Evolutionary conservation across 208 protist genomes (phyloP), one percentile per base, ranked within the genome.

Genomic region (Leptomonas pyrrhocoris): DNA sequence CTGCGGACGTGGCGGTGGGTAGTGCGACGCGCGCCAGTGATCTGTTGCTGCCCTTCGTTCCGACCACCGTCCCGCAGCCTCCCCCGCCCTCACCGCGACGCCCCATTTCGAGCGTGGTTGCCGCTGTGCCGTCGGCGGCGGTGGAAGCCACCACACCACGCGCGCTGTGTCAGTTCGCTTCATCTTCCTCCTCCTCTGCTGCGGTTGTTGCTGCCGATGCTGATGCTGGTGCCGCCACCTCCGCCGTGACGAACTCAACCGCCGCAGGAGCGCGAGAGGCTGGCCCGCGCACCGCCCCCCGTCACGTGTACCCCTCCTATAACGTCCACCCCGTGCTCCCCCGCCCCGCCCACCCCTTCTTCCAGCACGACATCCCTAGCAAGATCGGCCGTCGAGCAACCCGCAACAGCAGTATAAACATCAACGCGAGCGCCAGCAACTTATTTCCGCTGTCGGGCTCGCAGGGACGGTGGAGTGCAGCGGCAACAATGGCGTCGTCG

Each of bases 321-420:
- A 49, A 66, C n/a, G 48, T 77, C n/a, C 71, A 77, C 57, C 56
- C 43, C 7, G 72, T 83, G 30, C 15, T 75, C 23, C 48, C 28
- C 16, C 68, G 71, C 21, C 38, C 31, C 12, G 23, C 11, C 13
- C 72, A 83, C 57, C 65, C 72, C 7, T 45, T 72, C 16, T 77
- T 77, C 30, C 48, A 54, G 34, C 48, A 23, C 31, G 46, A 63
- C n/a, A 2, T 58, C 15, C 55, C 40, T 2, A 21, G 6, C 5
- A 40, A 46, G 21, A 30, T 65, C 18, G 60, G 60, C 16, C 46
- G 60, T 3, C 60, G 55, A 13, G 25, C 31, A 4, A 43, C 8
- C 30, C 28, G 30, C 42, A 38, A 25, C 46, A 27, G 15, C 58
- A 43, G 28, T 43, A 43, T 15, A 9, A 48, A 16, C 38, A 61